Base-by-base conservation (phyloP, 345 rosid genomes). In the Pistacia atlantica region DNA sequence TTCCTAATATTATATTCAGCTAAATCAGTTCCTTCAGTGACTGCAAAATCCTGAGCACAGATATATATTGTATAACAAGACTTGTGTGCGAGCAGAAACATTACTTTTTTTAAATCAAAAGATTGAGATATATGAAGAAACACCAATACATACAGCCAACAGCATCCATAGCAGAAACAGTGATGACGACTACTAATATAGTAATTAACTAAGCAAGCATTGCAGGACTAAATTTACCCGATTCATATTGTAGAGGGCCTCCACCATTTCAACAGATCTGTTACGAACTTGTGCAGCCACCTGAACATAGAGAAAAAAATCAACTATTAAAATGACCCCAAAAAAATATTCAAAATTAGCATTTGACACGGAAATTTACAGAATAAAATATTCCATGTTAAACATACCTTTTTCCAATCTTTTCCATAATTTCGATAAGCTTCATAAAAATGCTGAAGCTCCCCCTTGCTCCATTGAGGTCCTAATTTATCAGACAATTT, bases 191-290 rank as follows among this genome's bases (percentile, higher is more conserved):
- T 66, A 46, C 42, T 35, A 46, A 64, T 62, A 38, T 60, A 70
- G 78, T 51, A 72, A 56, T 12, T 6, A 61, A 72, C 52, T 42
- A 74, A 60, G n/a, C 60, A 45, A 7, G 49, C 70, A 42, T 45
- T 13, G 35, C 25, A 56, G 65, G 55, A 65, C 31, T 63, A 49
- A 22, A 28, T 79, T 78, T 79, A 91, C 98, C 94, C 84, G 86
- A 62, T 97, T 94, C 90, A 97, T 89, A 77, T 80, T 84, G 81
- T 89, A 97, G 65, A 97, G 95, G 69, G 97, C 95, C 82, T 97
- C 98, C 78, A 88, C 93, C 97, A 92, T 97, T 75, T 92, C 99
- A 48, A 77, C 77, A 18, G 99, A 83, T 83, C 99, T 87, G 67
- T 88, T 84, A 68, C 83, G 86, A 81, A 93, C 88, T 55, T 74